phyloP scores from a whole-genome alignment of 75 land plant species.

The Larix kaempferi region DNA sequence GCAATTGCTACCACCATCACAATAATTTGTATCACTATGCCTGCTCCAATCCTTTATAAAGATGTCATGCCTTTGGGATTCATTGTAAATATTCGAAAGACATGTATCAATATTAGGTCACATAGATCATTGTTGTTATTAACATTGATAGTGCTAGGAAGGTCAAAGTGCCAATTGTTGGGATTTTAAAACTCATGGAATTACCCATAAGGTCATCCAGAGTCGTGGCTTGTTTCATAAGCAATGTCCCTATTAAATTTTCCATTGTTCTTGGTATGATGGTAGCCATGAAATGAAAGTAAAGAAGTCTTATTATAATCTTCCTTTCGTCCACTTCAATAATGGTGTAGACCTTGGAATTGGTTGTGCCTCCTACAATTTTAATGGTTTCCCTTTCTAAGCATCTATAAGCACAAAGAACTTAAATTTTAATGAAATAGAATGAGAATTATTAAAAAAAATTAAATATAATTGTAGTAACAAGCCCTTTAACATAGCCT shows the following conservation, averaged over 20 bases:
- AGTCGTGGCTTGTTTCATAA: constrained; percentile 60
- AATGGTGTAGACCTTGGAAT: constrained; percentile 50
- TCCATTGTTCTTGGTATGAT: constrained; percentile 42
- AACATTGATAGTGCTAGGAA: constrained; percentile 61
- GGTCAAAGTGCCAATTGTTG: constrained; percentile 57
- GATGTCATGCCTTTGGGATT: constrained; percentile 50
- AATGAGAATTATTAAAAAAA: too few species aligned
- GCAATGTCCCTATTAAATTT: constrained; percentile 39
- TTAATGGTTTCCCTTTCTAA: constrained; percentile 41
- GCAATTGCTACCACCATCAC: too few species aligned
- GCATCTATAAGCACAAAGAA: constrained; percentile 16
- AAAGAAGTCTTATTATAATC: constrained; percentile 39
- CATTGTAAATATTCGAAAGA: constrained; percentile 32
- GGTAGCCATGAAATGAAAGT: constrained; percentile 48
- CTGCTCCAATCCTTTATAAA: constrained; percentile 56
- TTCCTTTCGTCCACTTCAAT: constrained; percentile 69
- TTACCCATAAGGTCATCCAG: constrained; percentile 55
- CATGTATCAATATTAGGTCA: constrained; percentile 55
- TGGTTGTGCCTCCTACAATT: constrained; percentile 10
- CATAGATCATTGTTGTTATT: constrained; percentile 50
- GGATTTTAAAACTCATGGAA: constrained; percentile 45
- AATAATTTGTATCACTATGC: constrained; percentile 30
- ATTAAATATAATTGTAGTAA: too few species aligned
- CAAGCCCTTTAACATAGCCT: too few species aligned
- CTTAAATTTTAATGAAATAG: neutral